Base-by-base conservation (phyloP, 148 eudicot genomes). In the Salicornia ramosissima region DNA sequence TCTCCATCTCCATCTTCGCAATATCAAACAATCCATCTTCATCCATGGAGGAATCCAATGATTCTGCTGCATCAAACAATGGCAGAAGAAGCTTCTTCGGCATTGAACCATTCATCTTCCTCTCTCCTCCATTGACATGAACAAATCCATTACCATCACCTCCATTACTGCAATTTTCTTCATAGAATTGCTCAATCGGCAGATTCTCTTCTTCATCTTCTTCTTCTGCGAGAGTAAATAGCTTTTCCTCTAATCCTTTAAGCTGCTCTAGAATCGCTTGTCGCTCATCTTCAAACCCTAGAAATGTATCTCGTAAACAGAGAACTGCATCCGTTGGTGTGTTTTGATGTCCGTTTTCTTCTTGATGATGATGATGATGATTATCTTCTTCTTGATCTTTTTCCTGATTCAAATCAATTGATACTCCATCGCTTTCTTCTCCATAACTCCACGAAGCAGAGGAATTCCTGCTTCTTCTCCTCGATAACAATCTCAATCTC, bases 31-130 rank as follows among this genome's bases (percentile, higher is more conserved):
- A 75, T 56, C 75, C 81, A n/a, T 80, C 64, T 25, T 72, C 96
- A 74, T 71, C 72, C 77, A 53, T 71, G 7, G 77, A 74, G 2
- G 73, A 74, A 2, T 79, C 80, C 18, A 68, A 65, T 40, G 74
- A 66, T 52, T 84, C 91, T 54, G 78, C 78, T 26, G 88, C 93
- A 64, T 87, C 85, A 30, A 91, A 95, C 50, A 63, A 36, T 46
- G 88, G 84, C 65, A 96, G 97, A 64, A 93, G 92, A 70, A 88
- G 94, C 42, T 83, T 80, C 85, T 84, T 94, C n/a, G 83, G 96
- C 57, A 78, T 81, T 50, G 83, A 78, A 47, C 83, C 89, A 46
- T 72, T 76, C 26, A 75, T 53, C 81, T 71, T 79, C 62, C 81
- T 73, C n/a, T 75, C 85, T 72, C 82, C 83, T 34, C 86, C 90